phyloP scores from a whole-genome alignment of 768 basidiomycete genomes.

The Fibroporia radiculosa region DNA sequence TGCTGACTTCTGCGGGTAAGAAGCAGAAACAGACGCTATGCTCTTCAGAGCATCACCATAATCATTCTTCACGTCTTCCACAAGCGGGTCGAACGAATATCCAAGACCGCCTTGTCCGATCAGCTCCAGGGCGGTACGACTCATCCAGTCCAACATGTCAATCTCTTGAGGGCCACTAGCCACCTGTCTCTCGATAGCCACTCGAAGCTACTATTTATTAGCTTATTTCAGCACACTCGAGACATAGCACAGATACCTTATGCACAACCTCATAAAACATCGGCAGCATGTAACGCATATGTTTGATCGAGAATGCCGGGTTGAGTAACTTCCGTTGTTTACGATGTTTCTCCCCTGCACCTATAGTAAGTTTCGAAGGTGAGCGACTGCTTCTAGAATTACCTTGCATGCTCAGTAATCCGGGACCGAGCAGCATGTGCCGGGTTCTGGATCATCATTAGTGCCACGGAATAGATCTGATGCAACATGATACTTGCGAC shows the following conservation, averaged over 20 bases:
- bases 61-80: constrained; percentile 18
- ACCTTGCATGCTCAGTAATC: constrained; percentile 12
- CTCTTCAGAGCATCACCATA: constrained; percentile 7
- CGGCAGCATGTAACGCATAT: constrained; percentile 14
- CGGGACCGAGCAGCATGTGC: constrained; percentile 11
- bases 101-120: constrained; percentile 42
- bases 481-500: constrained; percentile 17
- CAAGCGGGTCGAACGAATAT: constrained; percentile 29
- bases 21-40: constrained; percentile 22
- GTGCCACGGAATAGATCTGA: neutral
- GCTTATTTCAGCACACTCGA: constrained; percentile 14
- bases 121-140: constrained; percentile 24
- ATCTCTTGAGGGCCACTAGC: constrained; percentile 6
- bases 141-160: constrained; percentile 22
- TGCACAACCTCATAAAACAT: constrained; percentile 10
- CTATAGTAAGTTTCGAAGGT: too few species aligned
- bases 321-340: constrained; percentile 23
- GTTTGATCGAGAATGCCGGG: constrained; percentile 14
- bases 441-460: constrained; percentile 8
- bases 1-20: neutral
- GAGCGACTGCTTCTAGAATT: too few species aligned
- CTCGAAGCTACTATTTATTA: constrained; percentile 11
- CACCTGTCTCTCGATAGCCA: constrained; percentile 7
- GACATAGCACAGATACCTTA: too few species aligned
- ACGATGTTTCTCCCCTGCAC: too few species aligned